phyloP scores from a whole-genome alignment of 306 rosid species.

The Vicia faba region DNA sequence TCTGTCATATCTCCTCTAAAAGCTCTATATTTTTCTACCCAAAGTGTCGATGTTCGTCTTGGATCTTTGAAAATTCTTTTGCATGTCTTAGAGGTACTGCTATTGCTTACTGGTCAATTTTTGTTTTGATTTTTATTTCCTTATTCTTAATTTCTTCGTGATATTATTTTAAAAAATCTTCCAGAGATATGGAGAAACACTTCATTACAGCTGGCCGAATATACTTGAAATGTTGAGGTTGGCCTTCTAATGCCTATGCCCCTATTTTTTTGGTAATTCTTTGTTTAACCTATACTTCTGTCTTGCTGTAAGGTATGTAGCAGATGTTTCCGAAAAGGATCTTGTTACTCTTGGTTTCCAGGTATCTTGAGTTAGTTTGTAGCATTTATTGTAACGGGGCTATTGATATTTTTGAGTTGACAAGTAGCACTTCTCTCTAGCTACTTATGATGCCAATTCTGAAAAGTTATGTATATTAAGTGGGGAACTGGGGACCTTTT shows the following conservation, averaged over 20 bases:
- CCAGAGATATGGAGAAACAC: constrained; percentile 92
- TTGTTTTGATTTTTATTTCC: constrained; percentile 32
- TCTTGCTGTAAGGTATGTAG: constrained; percentile 74
- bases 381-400: constrained; percentile 10
- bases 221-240: constrained; percentile 98
- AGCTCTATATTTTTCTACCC: constrained; percentile 81
- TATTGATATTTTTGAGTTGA: constrained; percentile 30
- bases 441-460: constrained; percentile 16
- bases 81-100: constrained; percentile 89
- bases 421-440: constrained; percentile 5
- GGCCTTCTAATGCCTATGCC: constrained; percentile 31
- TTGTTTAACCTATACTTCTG: constrained; percentile 38
- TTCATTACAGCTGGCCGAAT: constrained; percentile 83
- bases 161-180: constrained; percentile 38
- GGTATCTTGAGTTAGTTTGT: constrained; percentile 51
- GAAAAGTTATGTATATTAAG: neutral
- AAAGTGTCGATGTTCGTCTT: constrained; percentile 69
- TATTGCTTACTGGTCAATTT: constrained; percentile 34
- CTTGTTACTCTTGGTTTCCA: constrained; percentile 92
- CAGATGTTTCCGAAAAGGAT: constrained; percentile 91
- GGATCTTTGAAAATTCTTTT: constrained; percentile 95
- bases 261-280: constrained; percentile 24
- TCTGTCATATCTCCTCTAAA: constrained; percentile 79
- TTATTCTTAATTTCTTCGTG: constrained; percentile 34
- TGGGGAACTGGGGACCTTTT: constrained; percentile 25